Evolutionary conservation across 2,329 filamentous ascomycete species (phyloP).

Genomic region (Zasmidium cellare): DNA sequence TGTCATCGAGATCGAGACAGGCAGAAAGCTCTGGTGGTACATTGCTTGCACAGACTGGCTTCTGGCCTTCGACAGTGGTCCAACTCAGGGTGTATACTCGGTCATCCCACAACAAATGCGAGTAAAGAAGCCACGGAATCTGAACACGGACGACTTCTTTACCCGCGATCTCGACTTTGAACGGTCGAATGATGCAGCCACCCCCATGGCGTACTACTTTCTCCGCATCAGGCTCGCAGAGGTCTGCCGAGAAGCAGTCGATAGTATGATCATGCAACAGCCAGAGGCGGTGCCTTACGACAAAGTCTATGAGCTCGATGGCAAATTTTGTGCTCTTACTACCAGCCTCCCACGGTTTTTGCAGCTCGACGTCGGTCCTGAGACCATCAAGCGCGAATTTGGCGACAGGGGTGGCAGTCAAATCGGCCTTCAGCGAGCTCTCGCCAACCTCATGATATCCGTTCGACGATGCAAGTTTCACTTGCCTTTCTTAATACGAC

Average conservation of each 20-base stretch:
- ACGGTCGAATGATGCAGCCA: constrained; percentile 37
- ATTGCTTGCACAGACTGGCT: constrained; percentile 24
- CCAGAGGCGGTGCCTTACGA: constrained; percentile 14
- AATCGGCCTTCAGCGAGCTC: neutral
- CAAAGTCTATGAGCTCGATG: constrained; percentile 15
- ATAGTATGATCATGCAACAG: constrained; percentile 24
- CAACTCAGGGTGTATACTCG: constrained; percentile 45
- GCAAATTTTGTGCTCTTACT: constrained; percentile 8
- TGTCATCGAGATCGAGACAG: constrained; percentile 21
- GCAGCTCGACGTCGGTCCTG: neutral
- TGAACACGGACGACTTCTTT: constrained; percentile 40
- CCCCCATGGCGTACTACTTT: constrained; percentile 46
- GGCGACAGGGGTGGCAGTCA: neutral
- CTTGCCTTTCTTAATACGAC: constrained; percentile 24
- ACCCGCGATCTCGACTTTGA: constrained; percentile 19
- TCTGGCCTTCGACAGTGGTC: constrained; percentile 40
- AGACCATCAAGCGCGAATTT: neutral
- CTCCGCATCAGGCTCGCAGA: constrained; percentile 42
- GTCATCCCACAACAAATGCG: constrained; percentile 44
- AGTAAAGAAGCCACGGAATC: constrained; percentile 42
- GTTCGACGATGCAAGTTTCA: constrained; percentile 24
- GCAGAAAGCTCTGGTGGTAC: constrained; percentile 27
- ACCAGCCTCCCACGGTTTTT: constrained; percentile 8
- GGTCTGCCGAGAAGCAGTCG: constrained; percentile 42
- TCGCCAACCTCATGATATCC: constrained; percentile 18